Conservation (phyloP, 1,284 basidiomycete species). For the Naganishia cerealis region DNA sequence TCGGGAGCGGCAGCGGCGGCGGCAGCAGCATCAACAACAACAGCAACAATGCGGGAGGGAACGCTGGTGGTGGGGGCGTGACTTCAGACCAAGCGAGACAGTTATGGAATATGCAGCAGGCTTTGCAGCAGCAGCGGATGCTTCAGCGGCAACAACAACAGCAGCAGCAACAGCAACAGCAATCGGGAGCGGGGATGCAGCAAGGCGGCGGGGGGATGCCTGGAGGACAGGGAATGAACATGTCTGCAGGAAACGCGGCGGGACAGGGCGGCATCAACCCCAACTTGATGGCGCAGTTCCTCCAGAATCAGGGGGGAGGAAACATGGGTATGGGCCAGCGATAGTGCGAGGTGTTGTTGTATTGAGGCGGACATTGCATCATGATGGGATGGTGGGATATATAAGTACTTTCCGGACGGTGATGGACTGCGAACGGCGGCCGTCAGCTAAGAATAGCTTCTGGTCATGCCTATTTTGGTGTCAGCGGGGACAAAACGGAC, state of each 20-base stretch:
- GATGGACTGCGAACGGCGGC: no score
- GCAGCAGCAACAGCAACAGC: not conserved
- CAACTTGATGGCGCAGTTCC: slow-evolving; percentile 10
- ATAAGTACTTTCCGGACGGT: no score
- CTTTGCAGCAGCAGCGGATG: slow-evolving; percentile 10
- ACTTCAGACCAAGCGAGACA: slow-evolving; percentile 8
- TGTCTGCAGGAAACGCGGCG: not conserved
- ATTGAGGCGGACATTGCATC: no score
- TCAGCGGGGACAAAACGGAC: no score
- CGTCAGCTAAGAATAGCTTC: no score
- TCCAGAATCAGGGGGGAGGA: not conserved
- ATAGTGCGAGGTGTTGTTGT: no score
- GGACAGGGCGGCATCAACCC: slow-evolving; percentile 7
- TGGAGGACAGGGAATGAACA: not conserved
- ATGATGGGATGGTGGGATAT: no score
- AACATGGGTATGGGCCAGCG: no score
- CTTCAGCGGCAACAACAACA: slow-evolving; percentile 11
- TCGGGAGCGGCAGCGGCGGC: not conserved
- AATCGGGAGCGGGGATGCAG: not conserved
- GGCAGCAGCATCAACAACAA: not conserved
- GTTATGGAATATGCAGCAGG: slow-evolving; percentile 15
- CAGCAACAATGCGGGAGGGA: not conserved
- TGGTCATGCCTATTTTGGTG: no score
- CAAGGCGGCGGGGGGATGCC: not conserved
- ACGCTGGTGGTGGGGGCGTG: not conserved